A percentile compares a stretch with the other conserved stretches of the same genome.
Conservation (phyloP, 75 land plant genomes). For the Pinus tabuliformis region DNA sequence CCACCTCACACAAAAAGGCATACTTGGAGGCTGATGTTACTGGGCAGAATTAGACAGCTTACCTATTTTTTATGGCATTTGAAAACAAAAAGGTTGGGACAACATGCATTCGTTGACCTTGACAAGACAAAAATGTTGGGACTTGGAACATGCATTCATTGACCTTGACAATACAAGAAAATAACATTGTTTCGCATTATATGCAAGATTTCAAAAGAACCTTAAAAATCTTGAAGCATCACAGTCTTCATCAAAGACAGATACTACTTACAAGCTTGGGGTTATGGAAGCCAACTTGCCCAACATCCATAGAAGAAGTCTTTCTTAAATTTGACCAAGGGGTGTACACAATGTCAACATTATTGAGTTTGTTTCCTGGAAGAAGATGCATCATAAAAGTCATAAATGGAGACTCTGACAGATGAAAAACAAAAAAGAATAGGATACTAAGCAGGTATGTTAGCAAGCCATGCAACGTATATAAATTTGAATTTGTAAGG, state of each 20-base stretch:
- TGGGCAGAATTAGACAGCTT: background rate
- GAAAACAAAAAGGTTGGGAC: background rate
- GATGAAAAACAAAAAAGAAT: too few species aligned
- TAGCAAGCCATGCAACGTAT: background rate
- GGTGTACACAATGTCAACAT: slow-evolving; percentile 97
- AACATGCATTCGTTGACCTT: background rate
- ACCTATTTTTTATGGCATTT: background rate
- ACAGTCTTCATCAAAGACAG: background rate
- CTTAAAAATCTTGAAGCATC: background rate
- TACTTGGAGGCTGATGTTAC: background rate
- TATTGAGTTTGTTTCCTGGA: slow-evolving; percentile 94
- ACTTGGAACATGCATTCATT: background rate
- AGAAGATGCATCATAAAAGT: slow-evolving; percentile 1
- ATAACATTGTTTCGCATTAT: background rate
- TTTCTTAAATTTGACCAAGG: slow-evolving; percentile 97
- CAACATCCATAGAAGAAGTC: slow-evolving; percentile 98
- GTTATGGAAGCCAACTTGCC: slow-evolving; percentile 99
- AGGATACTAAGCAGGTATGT: background rate
- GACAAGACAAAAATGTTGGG: background rate
- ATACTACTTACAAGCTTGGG: slow-evolving; percentile 70
- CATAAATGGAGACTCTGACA: background rate
- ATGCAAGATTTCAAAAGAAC: background rate
- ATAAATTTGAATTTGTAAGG: background rate
- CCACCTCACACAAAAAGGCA: background rate
- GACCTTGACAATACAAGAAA: background rate